Base-by-base conservation (phyloP, 2,329 filamentous ascomycete genomes). In the Fusarium concolor region DNA sequence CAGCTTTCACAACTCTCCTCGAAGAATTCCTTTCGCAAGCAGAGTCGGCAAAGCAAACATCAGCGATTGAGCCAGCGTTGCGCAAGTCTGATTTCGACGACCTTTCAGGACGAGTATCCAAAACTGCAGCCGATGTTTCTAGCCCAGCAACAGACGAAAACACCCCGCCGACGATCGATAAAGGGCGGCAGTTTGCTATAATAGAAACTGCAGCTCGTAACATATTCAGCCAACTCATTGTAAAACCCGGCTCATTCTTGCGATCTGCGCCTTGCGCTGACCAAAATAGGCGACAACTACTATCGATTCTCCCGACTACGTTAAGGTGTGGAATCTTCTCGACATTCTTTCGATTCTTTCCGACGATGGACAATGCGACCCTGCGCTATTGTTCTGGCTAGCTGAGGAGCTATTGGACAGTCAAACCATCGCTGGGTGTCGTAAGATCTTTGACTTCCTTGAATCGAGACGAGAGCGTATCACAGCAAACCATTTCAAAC, bases 351-450 rank as follows among this genome's bases (percentile, higher is more conserved):
- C 92, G 1, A 89, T 96, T 37, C 89, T 97, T 64, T 94, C 93
- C 62, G 95, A 97, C 75, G 88, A 90, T 76, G 91, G 90, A 83
- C 86, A 85, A 81, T 89, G 83, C 76, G 94, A 97, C 68, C 89
- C 93, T 1, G 92, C 91, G 18, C 84, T 99, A 10, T 85, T 96
- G 10, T 94, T 97, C 74, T 94, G 92, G 87, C 87, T 99, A 17
- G 89, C 97, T 20, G 96, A 99, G 77, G 96, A 98, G 79, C 87
- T 99, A 2, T 86, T 99, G 26, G 96, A 99, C 78, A 97, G 94
- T 75, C 95, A 99, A 78, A 97, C 94, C 0, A 97, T 97, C 41
- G 87, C 93, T 24, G 94, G 93, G 31, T 99, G 96, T 76, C 90
- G 94, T 62, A 92, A 88, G 64, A 91, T 98, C 15, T 98, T 99